These are phyloP conservation scores for Trametes sp. DNA, from an alignment of 1,284 basidiomycete genomes.

Conservation along the genomic window DNA sequence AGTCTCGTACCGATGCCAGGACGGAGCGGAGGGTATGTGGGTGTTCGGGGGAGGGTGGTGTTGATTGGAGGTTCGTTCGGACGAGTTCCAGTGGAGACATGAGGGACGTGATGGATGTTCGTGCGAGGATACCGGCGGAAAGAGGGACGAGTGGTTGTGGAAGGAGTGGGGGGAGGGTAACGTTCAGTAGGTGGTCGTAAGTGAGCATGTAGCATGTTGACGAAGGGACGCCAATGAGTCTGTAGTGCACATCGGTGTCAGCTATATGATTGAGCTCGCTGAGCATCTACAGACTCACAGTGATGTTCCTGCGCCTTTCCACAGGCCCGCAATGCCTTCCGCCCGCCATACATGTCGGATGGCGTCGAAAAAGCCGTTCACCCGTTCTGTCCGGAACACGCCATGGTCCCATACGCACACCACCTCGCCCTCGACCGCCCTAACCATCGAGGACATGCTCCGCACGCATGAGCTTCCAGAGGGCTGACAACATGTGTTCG, in stretches of 20 bases:
- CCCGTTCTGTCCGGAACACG: slow-evolving; percentile 71
- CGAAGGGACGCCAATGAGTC: slow-evolving; percentile 91
- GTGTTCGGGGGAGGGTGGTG: slow-evolving; percentile 68
- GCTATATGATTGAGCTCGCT: not conserved
- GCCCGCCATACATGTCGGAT: slow-evolving; percentile 79
- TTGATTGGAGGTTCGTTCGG: slow-evolving; percentile 93
- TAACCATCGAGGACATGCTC: slow-evolving; percentile 76
- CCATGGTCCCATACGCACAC: slow-evolving; percentile 83
- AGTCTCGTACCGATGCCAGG: slow-evolving; percentile 62
- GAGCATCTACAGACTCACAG: slow-evolving; percentile 62
- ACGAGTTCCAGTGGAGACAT: slow-evolving; percentile 94
- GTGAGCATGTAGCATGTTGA: slow-evolving; percentile 96
- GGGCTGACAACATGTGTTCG: slow-evolving; percentile 72
- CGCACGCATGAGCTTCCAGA: slow-evolving; percentile 63
- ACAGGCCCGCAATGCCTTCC: slow-evolving; percentile 82
- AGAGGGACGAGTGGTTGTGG: slow-evolving; percentile 76
- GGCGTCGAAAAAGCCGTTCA: slow-evolving; percentile 85
- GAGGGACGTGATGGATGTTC: slow-evolving; percentile 82
- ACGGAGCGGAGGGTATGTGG: slow-evolving; percentile 81
- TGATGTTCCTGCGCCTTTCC: slow-evolving; percentile 91
- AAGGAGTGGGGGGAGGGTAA: slow-evolving; percentile 63
- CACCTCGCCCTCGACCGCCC: slow-evolving; percentile 60
- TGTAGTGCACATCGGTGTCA: slow-evolving; percentile 43
- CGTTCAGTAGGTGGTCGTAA: slow-evolving; percentile 88
- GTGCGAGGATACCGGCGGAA: slow-evolving; percentile 83